phyloP scores from a whole-genome alignment of 495 filamentous ascomycete species.

The Viridothelium virens region DNA sequence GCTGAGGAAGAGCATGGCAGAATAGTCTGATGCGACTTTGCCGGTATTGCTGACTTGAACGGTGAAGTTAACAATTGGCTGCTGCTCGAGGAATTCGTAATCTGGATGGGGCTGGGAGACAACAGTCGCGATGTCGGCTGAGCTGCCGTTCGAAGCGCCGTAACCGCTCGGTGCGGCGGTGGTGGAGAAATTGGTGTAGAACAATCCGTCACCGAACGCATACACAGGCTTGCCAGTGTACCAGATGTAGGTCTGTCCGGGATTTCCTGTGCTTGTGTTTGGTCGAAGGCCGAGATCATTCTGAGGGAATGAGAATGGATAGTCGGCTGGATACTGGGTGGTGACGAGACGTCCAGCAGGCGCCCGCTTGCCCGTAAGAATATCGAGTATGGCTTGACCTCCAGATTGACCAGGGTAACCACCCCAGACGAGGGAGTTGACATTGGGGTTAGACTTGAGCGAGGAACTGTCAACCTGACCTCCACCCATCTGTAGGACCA shows the following conservation, averaged over 20 bases:
- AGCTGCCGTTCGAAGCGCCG: neutral
- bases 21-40: conserved; percentile 48
- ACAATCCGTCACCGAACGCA: conserved; percentile 50
- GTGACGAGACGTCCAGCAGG: conserved; percentile 51
- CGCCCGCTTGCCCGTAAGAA: conserved; percentile 46
- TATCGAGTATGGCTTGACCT: conserved; percentile 48
- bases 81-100: conserved; percentile 19
- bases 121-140: neutral
- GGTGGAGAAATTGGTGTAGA: conserved; percentile 44
- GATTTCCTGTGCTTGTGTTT: conserved; percentile 30
- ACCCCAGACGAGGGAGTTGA: conserved; percentile 50
- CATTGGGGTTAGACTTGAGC: conserved; percentile 37
- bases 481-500: conserved; percentile 52
- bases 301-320: conserved; percentile 46
- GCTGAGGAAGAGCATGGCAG: conserved; percentile 47
- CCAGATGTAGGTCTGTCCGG: conserved; percentile 56
- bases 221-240: conserved; percentile 49
- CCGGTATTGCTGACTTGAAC: conserved; percentile 48
- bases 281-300: conserved; percentile 53
- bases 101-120: conserved; percentile 23
- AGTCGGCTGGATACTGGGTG: conserved; percentile 52
- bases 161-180: conserved; percentile 25
- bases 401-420: conserved; percentile 56
- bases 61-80: conserved; percentile 42
- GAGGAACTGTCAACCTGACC: conserved; percentile 33